These are phyloP conservation scores for Ananas comosus DNA, from an alignment of 176 grass and related monocot species.

Conservation along the genomic window DNA sequence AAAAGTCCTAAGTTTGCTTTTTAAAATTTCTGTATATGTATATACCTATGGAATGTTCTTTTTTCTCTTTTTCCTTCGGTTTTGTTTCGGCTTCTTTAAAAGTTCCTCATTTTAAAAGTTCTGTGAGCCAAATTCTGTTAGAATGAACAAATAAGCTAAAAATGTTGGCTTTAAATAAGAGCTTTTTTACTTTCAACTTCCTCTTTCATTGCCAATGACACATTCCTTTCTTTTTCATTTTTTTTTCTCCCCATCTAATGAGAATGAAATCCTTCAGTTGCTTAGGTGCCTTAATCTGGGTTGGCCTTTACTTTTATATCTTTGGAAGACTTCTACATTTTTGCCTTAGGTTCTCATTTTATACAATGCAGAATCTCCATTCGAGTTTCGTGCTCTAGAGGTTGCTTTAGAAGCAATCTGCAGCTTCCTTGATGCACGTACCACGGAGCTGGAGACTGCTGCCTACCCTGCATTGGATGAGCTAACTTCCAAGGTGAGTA, in stretches of 20 bases:
- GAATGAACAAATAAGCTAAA: too few relatives aligned
- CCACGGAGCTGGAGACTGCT: conserved; percentile 73
- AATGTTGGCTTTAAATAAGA: too few relatives aligned
- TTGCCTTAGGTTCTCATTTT: conserved; percentile 10
- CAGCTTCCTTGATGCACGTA: conserved; percentile 82
- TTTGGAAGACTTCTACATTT: neutral
- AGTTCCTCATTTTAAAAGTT: too few relatives aligned
- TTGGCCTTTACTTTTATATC: neutral
- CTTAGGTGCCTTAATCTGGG: neutral
- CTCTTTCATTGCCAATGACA: too few relatives aligned
- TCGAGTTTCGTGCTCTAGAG: conserved; percentile 89
- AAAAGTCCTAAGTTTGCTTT: neutral
- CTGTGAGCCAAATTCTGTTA: too few relatives aligned
- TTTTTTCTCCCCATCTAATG: too few relatives aligned
- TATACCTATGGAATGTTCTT: too few relatives aligned
- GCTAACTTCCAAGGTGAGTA: conserved; percentile 66
- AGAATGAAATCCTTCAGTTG: too few relatives aligned
- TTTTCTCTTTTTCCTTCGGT: too few relatives aligned
- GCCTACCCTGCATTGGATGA: conserved; percentile 94
- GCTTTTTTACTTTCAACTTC: too few relatives aligned
- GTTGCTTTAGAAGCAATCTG: conserved; percentile 92
- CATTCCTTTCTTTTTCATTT: too few relatives aligned
- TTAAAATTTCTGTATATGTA: neutral
- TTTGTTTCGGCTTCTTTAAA: too few relatives aligned
- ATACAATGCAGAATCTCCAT: conserved; percentile 60